Evolutionary conservation across 2,329 filamentous ascomycete genomes (phyloP), one percentile per base, ranked within the genome.

Genomic region (Ilyonectria sp.): DNA sequence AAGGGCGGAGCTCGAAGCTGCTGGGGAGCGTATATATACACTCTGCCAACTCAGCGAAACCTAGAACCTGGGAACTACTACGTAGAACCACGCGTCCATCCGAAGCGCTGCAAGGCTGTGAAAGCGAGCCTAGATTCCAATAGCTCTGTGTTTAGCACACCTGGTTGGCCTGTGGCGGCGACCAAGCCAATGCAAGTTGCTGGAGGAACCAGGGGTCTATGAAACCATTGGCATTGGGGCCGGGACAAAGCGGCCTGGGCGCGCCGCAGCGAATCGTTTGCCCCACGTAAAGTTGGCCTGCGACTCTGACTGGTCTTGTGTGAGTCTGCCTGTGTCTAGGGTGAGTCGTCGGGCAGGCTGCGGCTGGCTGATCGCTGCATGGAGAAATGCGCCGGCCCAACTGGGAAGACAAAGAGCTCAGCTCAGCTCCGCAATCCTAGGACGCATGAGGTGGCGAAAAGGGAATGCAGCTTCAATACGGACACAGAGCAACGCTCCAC

Each of bases 221-320:
- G 60, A 57, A 58, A 62, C 57, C 56, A 19, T 53, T 65, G 57
- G 62, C 49, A 52, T 63, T 31, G 52, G 47, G 31, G n/a, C 23
- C 26, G 17, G 26, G 47, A 50, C 47, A 33, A 15, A 10, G n/a
- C 50, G 11, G 31, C 29, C 19, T n/a, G 4, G 50, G 50, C 50
- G 33, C n/a, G 19, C 50, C n/a, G 21, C n/a, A 52, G 64, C 72
- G 68, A 76, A 76, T 75, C 69, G 75, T 47, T 49, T 33, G 68
- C 65, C 66, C 72, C 73, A 74, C 69, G 69, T 66, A 73, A 76
- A 71, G 73, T 67, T 44, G 46, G 54, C 21, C 54, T 29, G 57
- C 52, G 37, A 26, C 54, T 31, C 40, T 65, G 63, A 65, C 57
- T 71, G 73, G 72, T 61, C 63, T 65, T 58, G 43, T 31, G 47